These are phyloP conservation scores for Fraxinus velutina DNA, from an alignment of 305 asterid species.

Conservation along the genomic window DNA sequence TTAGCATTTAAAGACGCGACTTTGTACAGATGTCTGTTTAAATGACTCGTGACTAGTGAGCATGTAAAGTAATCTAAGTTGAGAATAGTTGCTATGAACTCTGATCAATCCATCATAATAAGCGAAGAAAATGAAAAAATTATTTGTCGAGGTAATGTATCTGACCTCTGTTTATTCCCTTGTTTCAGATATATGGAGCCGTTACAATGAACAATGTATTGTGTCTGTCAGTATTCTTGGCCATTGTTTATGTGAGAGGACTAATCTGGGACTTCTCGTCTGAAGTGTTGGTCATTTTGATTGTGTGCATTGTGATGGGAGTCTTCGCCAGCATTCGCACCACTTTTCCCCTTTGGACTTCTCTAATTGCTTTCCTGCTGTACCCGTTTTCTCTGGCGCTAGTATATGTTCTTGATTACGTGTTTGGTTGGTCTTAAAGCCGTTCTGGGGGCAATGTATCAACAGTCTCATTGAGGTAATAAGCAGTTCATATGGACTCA, in stretches of 20 bases:
- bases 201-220: conserved; percentile 88
- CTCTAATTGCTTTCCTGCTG: conserved; percentile 59
- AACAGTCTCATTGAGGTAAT: background rate
- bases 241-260: conserved; percentile 70
- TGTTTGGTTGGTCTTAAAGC: conserved; percentile 77
- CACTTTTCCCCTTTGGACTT: conserved; percentile 86
- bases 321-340: conserved; percentile 63
- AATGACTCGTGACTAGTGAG: background rate
- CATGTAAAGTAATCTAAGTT: background rate
- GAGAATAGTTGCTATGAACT: background rate
- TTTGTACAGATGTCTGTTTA: background rate
- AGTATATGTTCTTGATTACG: conserved; percentile 84
- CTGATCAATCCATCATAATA: background rate
- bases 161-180: conserved; percentile 3
- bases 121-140: background rate
- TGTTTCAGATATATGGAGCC: conserved; percentile 78
- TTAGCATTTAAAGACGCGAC: background rate
- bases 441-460: background rate
- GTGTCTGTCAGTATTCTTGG: conserved; percentile 86
- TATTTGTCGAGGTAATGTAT: background rate
- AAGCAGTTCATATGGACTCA: background rate
- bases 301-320: conserved; percentile 84
- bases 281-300: conserved; percentile 78
- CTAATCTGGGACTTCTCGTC: conserved; percentile 91
- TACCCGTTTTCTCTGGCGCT: conserved; percentile 77